Evolutionary conservation across 225 moss, liverwort and hornwort genomes (phyloP).

Genomic region (Physcomitrium patens): DNA sequence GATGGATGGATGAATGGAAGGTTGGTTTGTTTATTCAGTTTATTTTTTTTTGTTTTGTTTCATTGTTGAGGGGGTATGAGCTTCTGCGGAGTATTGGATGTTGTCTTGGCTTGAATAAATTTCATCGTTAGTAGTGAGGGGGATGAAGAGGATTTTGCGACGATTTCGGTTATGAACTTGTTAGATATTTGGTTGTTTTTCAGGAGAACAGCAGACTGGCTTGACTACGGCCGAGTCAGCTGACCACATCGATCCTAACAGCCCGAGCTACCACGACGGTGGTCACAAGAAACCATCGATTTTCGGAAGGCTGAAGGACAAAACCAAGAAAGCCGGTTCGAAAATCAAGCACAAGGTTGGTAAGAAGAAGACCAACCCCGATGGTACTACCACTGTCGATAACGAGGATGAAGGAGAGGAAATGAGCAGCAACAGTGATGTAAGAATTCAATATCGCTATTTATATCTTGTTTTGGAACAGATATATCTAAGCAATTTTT

Average conservation of each 20-base stretch:
- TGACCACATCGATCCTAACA: slow-evolving; percentile 24
- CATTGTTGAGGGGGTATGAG: too few relatives aligned
- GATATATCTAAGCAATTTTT: too few relatives aligned
- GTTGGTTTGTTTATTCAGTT: too few relatives aligned
- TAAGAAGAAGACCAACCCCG: slow-evolving; percentile 32
- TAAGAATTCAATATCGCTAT: slow-evolving; percentile 8
- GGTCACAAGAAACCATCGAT: slow-evolving; percentile 33
- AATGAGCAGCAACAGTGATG: slow-evolving; percentile 27
- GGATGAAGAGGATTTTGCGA: too few relatives aligned
- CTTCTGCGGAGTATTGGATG: too few relatives aligned
- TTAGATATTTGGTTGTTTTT: not conserved
- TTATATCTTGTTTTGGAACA: too few relatives aligned
- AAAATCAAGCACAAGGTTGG: slow-evolving; percentile 34
- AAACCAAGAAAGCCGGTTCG: slow-evolving; percentile 41
- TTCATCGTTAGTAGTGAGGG: too few relatives aligned
- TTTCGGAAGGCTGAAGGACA: slow-evolving; percentile 48
- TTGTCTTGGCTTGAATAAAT: too few relatives aligned
- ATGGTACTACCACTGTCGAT: not conserved
- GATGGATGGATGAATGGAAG: too few relatives aligned
- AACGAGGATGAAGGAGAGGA: slow-evolving; percentile 22
- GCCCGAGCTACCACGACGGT: not conserved
- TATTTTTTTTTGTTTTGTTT: too few relatives aligned
- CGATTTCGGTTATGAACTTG: too few relatives aligned
- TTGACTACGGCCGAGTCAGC: slow-evolving; percentile 23
- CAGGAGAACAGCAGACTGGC: slow-evolving; percentile 14